A percentile compares a stretch with the other conserved stretches of the same genome.
Evolutionary conservation across 1,284 basidiomycete genomes (phyloP).

Genomic region (Cystobasidium pallidum): DNA sequence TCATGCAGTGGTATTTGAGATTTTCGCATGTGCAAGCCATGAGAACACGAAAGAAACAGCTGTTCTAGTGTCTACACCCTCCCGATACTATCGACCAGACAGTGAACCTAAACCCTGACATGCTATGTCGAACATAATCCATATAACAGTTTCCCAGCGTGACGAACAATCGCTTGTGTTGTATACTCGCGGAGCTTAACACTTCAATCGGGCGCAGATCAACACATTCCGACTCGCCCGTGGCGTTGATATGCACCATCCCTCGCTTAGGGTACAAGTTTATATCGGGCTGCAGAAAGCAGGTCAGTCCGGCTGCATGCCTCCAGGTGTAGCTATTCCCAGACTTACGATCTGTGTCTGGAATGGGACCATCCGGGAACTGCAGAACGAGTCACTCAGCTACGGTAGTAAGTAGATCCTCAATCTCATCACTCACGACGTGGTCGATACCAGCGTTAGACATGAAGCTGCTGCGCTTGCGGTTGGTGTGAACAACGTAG

Average conservation of each 20-base stretch:
- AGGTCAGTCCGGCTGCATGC: neutral
- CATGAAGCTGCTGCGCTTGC: conserved; percentile 9
- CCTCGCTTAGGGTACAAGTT: neutral
- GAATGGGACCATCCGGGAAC: conserved; percentile 20
- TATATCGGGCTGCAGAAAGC: conserved; percentile 8
- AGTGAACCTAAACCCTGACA: no score
- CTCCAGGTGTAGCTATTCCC: neutral
- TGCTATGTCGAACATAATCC: no score
- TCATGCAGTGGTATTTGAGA: no score
- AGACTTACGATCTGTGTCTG: conserved; percentile 22
- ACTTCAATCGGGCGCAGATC: no score
- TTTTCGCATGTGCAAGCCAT: neutral
- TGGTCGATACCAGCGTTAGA: conserved; percentile 9
- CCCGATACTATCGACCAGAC: no score
- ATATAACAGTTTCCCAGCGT: no score
- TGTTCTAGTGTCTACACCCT: no score
- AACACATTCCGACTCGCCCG: no score
- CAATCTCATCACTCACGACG: neutral
- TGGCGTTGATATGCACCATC: no score
- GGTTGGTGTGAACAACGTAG: neutral
- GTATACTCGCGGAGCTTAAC: no score
- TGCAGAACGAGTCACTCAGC: neutral
- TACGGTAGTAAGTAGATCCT: neutral
- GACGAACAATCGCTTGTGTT: no score
- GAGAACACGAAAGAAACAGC: no score